Evolutionary conservation across 2,329 filamentous ascomycete genomes (phyloP), one percentile per base, ranked within the genome.

Genomic region (Epichloe coenophiala): DNA sequence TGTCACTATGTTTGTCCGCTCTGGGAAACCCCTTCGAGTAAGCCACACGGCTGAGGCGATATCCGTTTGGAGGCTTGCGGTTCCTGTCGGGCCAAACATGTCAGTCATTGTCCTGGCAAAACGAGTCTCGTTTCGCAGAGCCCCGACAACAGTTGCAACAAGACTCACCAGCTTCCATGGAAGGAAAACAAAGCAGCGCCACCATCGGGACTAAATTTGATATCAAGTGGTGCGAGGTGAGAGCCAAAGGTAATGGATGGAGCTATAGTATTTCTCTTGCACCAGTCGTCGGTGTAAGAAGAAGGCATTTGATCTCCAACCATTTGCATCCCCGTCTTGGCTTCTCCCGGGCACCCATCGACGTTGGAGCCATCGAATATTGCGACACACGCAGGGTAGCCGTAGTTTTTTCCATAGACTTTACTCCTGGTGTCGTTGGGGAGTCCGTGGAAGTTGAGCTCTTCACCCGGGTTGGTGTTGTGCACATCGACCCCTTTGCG

Each of bases 371-470:
- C 39, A 50, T 76, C 68, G 75, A 77, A 84, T 4, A 77, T 74
- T 7, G 80, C 68, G 53, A 77, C 80, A 64, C 81, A 85, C 43
- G 68, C 69, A 2, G 81, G 81, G 57, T 84, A 85, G 8, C 81
- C 81, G 56, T 77, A 82, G 61, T 83, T 82, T 3, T 58, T 58
- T 5, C 68, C 68, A 17, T 60, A 56, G 11, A 58, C 19, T 3
- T 50, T 46, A 52, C 53, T 53, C 15, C 44, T 35, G 5, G 55
- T 57, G 44, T 59, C 56, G 51, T 56, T 58, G 37, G 85, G 69
- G 47, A 71, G 73, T 2, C 83, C 83, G 55, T 84, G 78, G 61
- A 76, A 86, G 63, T 88, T 87, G 62, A 88, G 64, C 63, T 87
- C 81, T 60, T 88, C 83, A 19, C 78, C 83, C 0, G 84, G 83